Base-by-base conservation (phyloP, 306 rosid genomes). In the Medicago ruthenica region DNA sequence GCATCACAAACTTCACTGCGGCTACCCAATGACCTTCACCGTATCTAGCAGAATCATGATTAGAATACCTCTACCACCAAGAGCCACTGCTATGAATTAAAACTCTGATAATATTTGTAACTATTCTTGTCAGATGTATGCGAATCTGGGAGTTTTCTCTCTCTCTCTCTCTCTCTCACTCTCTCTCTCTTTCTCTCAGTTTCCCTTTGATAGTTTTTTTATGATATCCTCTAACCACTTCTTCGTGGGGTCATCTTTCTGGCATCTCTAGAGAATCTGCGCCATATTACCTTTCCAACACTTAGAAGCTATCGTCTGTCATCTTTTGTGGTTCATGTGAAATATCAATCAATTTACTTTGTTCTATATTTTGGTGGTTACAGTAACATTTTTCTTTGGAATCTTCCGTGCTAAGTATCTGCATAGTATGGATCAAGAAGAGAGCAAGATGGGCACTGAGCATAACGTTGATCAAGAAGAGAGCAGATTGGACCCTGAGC, bases 331-430 rank as follows among this genome's bases (percentile, higher is more conserved):
- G 9, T 64, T 64, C 48, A 9, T 64, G 31, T 64, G 27, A 64
- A 64, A 37, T 64, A 64, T 64, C 70, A 16, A 63, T 37, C 36
- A 9, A 37, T 37, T 47, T 70, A n/a, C 24, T 5, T 53, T 24
- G 18, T n/a, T 79, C 47, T 44, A 4, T 58, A 63, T 44, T 37
- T 51, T 53, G 60, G 60, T 67, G 54, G 74, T 61, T 70, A 59
- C 59, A 64, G 72, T 83, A 64, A 55, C 34, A 63, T 70, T 53
- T 62, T 22, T 71, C 69, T 53, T 42, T 3, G 16, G 66, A 83
- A 44, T 31, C 37, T 68, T 70, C 57, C 57, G 70, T 45, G 67
- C 50, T 62, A 10, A 34, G 48, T 48, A 51, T 76, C 53, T 65
- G 36, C 14, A 18, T 55, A 74, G 44, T 69, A 78, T 61, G 80